A percentile compares a stretch with the other conserved stretches of the same genome.
Conservation (phyloP, 495 filamentous ascomycete species). For the Amphirosellinia nigrospora region DNA sequence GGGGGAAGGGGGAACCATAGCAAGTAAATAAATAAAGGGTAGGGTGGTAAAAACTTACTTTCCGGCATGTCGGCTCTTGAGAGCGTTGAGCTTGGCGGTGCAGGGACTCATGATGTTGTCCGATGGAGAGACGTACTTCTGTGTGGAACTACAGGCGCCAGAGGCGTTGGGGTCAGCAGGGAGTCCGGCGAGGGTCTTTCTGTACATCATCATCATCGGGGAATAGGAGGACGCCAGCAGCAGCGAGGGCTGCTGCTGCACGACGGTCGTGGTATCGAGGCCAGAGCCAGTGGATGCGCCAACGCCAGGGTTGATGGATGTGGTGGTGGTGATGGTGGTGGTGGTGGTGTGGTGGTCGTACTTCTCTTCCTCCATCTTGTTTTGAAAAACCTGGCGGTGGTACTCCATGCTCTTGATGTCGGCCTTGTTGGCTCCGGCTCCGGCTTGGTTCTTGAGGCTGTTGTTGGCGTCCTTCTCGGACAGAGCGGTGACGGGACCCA, state of each 20-base stretch:
- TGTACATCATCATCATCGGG: slow-evolving; percentile 21
- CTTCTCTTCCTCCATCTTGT: slow-evolving; percentile 72
- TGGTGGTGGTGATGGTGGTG: slow-evolving; percentile 10
- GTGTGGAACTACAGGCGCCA: slow-evolving; percentile 48
- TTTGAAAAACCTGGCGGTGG: slow-evolving; percentile 77
- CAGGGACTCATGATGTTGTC: slow-evolving; percentile 93
- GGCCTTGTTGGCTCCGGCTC: slow-evolving; percentile 42
- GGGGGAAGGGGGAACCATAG: no score
- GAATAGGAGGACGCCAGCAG: slow-evolving; percentile 9
- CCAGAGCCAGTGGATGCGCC: slow-evolving; percentile 12
- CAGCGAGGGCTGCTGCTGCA: slow-evolving; percentile 16
- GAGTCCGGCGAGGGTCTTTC: slow-evolving; percentile 19
- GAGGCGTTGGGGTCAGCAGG: slow-evolving; percentile 30
- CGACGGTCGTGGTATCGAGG: slow-evolving; percentile 20
- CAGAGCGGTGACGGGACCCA: slow-evolving; percentile 56
- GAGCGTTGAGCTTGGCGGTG: slow-evolving; percentile 84
- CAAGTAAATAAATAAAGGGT: background rate
- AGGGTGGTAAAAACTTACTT: slow-evolving; percentile 71
- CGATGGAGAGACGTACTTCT: slow-evolving; percentile 85
- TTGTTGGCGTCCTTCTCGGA: slow-evolving; percentile 64
- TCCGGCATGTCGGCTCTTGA: slow-evolving; percentile 80
- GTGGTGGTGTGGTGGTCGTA: slow-evolving; percentile 45
- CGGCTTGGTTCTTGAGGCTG: slow-evolving; percentile 41
- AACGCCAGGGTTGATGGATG: slow-evolving; percentile 4
- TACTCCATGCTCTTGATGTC: slow-evolving; percentile 74